Conservation (phyloP, 495 filamentous ascomycete genomes). For the Aspergillus egyptiacus region DNA sequence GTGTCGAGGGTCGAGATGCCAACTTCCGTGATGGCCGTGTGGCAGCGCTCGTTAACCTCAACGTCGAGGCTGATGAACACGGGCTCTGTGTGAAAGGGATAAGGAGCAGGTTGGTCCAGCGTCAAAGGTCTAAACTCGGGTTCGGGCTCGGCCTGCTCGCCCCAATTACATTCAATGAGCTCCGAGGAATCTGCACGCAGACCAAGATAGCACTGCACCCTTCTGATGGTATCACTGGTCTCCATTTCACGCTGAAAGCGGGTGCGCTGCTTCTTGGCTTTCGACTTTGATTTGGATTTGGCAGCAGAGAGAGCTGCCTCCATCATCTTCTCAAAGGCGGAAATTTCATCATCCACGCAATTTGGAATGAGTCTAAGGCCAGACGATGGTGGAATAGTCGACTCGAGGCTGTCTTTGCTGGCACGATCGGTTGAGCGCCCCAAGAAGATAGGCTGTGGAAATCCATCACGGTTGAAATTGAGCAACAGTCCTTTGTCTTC, state of each 20-base stretch:
- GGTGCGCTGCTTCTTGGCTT: slow-evolving; percentile 48
- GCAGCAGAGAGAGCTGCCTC: slow-evolving; percentile 33
- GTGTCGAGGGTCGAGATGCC: slow-evolving; percentile 82
- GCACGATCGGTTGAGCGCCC: slow-evolving; percentile 43
- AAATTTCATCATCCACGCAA: slow-evolving; percentile 23
- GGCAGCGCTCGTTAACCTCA: slow-evolving; percentile 68
- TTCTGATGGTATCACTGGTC: slow-evolving; percentile 47
- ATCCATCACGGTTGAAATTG: slow-evolving; percentile 50
- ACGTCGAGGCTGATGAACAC: slow-evolving; percentile 77
- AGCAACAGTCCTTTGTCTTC: slow-evolving; percentile 46
- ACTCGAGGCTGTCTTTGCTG: slow-evolving; percentile 30
- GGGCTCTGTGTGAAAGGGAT: slow-evolving; percentile 46
- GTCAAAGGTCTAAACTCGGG: slow-evolving; percentile 23
- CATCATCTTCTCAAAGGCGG: slow-evolving; percentile 45
- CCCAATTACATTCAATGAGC: slow-evolving; percentile 16
- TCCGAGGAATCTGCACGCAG: slow-evolving; percentile 36
- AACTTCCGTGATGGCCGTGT: slow-evolving; percentile 68
- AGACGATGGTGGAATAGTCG: slow-evolving; percentile 23
- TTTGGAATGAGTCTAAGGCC: slow-evolving; percentile 6
- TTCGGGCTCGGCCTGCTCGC: slow-evolving; percentile 10
- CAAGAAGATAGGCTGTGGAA: slow-evolving; percentile 57
- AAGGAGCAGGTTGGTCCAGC: slow-evolving; percentile 30
- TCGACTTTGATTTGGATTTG: slow-evolving; percentile 36
- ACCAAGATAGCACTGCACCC: slow-evolving; percentile 64
- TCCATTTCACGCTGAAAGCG: slow-evolving; percentile 39